Base-by-base conservation (phyloP, 2,329 filamentous ascomycete genomes). In the Scopulariopsis brevicaulis region DNA sequence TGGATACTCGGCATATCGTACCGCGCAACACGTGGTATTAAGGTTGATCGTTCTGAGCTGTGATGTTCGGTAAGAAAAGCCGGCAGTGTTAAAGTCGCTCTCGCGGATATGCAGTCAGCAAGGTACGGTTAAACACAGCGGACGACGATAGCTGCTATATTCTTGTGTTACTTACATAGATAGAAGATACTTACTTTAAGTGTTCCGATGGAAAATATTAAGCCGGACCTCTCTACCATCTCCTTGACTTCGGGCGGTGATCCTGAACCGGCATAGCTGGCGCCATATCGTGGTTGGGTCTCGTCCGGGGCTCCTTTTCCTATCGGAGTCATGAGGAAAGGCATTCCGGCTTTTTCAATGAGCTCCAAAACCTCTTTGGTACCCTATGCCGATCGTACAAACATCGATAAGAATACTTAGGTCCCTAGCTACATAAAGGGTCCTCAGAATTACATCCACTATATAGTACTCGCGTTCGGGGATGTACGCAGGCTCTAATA, bases 281-380 rank as follows among this genome's bases (percentile, higher is more conserved):
- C 91, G 24, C 88, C 88, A 63, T 87, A 96, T 65, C 82, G 87
- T n/a, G 79, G 75, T 53, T 87, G 79, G 1, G 80, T 81, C 70
- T 96, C 90, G 65, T 94, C 81, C 53, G 96, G 81, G 24, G 88
- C 87, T 20, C 90, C 83, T 73, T 96, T 96, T 53, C 90, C 90
- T 87, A 95, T 95, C 2, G 90, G 89, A 0, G 90, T 87, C n/a
- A 92, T 88, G 64, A 94, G 95, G 0, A 89, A 86, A 4, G 91
- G 90, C 7, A 96, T 75, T 4, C 82, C 77, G 1, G 89, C 88
- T 70, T 86, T 89, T 60, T 85, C 77, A 56, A 95, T 75, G 18
- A 96, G 75, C 8, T 82, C 80, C 63, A 89, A 83, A n/a, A 90
- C 84, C 69, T 94, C 89, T 1, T 82, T 70, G 1, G 92, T n/a